A percentile compares a stretch with the other conserved stretches of the same genome.
Conservation (phyloP, 352 stramenopile genomes). For the Globisporangium canariense region DNA sequence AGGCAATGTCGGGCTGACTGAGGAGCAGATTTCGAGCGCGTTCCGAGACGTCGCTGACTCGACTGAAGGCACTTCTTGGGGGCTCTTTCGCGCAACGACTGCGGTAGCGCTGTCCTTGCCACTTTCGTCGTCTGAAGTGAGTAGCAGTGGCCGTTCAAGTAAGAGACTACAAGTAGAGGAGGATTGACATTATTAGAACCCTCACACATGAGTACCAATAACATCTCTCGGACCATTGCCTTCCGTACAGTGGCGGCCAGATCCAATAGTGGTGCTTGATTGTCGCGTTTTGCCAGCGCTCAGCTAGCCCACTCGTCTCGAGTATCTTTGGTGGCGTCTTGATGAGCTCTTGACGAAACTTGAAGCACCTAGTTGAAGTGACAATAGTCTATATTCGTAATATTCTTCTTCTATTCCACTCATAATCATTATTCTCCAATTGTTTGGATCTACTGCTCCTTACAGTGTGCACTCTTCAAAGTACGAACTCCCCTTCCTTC, state of each 20-base stretch:
- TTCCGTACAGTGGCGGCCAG: too few species aligned
- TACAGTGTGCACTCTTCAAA: background rate
- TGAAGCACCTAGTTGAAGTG: conserved; percentile 6
- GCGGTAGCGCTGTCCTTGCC: background rate
- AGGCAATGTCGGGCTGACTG: conserved; percentile 18
- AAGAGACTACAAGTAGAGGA: background rate
- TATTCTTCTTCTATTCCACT: background rate
- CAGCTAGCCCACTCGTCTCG: too few species aligned
- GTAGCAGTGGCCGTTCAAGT: background rate
- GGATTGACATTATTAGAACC: background rate
- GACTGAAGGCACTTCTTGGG: conserved; percentile 18
- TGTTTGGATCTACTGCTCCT: conserved; percentile 1
- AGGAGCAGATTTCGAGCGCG: conserved; percentile 13
- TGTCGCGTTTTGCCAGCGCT: too few species aligned
- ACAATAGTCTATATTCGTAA: conserved; percentile 3
- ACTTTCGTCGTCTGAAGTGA: background rate
- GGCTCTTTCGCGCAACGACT: conserved; percentile 15
- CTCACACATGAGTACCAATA: background rate
- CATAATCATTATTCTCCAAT: background rate
- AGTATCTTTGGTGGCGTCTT: too few species aligned
- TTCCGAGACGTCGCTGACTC: conserved; percentile 21
- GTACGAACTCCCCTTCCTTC: conserved; percentile 13
- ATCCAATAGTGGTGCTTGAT: too few species aligned
- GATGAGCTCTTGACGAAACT: background rate
- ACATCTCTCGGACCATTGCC: background rate